phyloP scores from a whole-genome alignment of 2,329 filamentous ascomycete genomes.

The Tolypocladium endophyticum region DNA sequence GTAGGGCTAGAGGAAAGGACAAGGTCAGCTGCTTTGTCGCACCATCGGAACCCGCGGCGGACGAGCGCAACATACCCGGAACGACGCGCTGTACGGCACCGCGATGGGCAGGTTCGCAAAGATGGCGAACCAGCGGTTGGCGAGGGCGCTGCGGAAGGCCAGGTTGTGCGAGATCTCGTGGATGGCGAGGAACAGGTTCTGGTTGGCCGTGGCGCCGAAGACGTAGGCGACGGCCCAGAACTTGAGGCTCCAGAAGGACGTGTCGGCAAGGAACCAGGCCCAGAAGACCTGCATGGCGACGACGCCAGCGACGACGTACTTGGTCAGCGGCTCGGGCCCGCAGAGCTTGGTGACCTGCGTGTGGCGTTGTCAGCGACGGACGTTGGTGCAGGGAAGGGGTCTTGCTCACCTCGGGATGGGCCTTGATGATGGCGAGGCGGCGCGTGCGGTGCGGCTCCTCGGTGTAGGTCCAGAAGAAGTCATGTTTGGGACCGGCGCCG shows the following conservation, averaged over 20 bases:
- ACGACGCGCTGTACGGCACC: slow-evolving; percentile 90
- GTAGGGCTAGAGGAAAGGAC: slow-evolving; percentile 55
- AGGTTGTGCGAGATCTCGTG: slow-evolving; percentile 99
- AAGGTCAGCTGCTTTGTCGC: not conserved
- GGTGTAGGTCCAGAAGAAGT: slow-evolving; percentile 98
- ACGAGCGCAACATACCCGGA: slow-evolving; percentile 52
- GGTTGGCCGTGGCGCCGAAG: slow-evolving; percentile 89
- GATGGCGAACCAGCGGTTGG: slow-evolving; percentile 80
- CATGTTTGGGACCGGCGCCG: slow-evolving; percentile 18
- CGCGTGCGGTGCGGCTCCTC: slow-evolving; percentile 93
- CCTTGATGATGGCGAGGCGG: slow-evolving; percentile 91
- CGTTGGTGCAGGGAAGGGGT: not conserved
- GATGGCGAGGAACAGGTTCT: slow-evolving; percentile 96
- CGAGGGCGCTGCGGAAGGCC: slow-evolving; percentile 70
- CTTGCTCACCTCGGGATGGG: slow-evolving; percentile 73
- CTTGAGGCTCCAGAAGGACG: slow-evolving; percentile 68
- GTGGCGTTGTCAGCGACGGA: not conserved
- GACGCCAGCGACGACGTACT: slow-evolving; percentile 79
- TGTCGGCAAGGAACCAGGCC: slow-evolving; percentile 67
- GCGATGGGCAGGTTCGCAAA: slow-evolving; percentile 94
- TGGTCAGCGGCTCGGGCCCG: slow-evolving; percentile 89
- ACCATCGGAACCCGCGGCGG: not conserved
- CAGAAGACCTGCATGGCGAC: slow-evolving; percentile 71
- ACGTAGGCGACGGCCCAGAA: slow-evolving; percentile 86
- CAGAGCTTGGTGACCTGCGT: slow-evolving; percentile 86